These are phyloP conservation scores for Macrolepiota albuminosa DNA, from an alignment of 768 basidiomycete species.

Conservation along the genomic window DNA sequence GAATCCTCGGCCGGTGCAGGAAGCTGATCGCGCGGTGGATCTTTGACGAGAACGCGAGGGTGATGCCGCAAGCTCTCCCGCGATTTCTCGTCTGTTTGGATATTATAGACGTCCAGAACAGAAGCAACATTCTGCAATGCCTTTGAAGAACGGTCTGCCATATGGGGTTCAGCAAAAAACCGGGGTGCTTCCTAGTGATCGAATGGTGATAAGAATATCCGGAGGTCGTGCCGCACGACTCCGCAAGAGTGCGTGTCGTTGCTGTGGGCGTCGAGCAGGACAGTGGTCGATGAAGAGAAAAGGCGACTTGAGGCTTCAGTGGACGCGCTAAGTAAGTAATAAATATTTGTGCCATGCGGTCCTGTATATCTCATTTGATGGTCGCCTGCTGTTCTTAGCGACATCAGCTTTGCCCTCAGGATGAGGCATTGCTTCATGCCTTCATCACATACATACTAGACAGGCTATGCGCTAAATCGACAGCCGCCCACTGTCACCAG, in stretches of 20 bases:
- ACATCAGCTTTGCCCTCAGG: no score
- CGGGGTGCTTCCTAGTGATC: slow-evolving; percentile 6
- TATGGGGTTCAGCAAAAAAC: no score
- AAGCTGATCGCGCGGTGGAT: slow-evolving; percentile 26
- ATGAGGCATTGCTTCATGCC: background rate
- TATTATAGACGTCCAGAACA: background rate
- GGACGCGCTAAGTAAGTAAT: background rate
- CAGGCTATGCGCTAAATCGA: no score
- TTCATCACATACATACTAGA: no score
- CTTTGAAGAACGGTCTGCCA: no score
- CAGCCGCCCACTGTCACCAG: no score
- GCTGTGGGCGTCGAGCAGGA: background rate
- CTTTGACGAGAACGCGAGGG: slow-evolving; percentile 21
- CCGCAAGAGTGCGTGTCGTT: background rate
- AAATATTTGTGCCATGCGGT: background rate
- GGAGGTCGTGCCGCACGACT: background rate
- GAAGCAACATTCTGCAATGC: no score
- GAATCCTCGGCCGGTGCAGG: slow-evolving; percentile 17
- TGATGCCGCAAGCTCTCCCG: slow-evolving; percentile 4
- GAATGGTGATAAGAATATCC: slow-evolving; percentile 8
- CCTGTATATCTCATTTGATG: background rate
- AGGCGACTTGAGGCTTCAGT: background rate
- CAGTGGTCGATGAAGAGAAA: slow-evolving; percentile 1
- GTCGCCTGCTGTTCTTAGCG: no score
- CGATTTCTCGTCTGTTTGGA: slow-evolving; percentile 3